Conservation (phyloP, 768 basidiomycete genomes). For the Pleurotus tuoliensis region DNA sequence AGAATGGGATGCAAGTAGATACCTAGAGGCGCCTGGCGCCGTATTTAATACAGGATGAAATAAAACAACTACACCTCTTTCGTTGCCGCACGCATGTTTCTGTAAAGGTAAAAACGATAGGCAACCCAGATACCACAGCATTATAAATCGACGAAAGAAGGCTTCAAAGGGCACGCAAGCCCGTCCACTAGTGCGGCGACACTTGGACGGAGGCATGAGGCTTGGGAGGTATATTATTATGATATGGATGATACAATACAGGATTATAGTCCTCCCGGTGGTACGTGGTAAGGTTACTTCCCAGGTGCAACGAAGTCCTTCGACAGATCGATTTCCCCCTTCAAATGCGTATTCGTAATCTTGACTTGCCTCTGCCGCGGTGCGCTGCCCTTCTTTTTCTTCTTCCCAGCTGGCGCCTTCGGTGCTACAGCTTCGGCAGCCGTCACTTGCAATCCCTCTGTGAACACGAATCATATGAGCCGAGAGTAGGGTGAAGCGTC, state of each 20-base stretch:
- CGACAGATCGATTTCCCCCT: conserved; percentile 80
- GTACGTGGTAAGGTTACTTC: conserved; percentile 21
- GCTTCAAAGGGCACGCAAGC: too few relatives aligned
- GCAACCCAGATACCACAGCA: too few relatives aligned
- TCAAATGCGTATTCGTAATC: conserved; percentile 87
- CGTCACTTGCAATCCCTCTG: conserved; percentile 81
- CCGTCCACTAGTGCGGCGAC: too few relatives aligned
- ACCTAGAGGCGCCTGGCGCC: too few relatives aligned
- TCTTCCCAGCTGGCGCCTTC: conserved; percentile 52
- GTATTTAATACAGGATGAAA: too few relatives aligned
- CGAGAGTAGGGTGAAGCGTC: conserved; percentile 7
- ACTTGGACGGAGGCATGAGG: too few relatives aligned
- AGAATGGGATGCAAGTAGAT: too few relatives aligned
- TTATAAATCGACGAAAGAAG: too few relatives aligned
- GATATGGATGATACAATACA: background rate
- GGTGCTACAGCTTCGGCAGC: conserved; percentile 57
- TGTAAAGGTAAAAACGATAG: too few relatives aligned
- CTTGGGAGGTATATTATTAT: too few relatives aligned
- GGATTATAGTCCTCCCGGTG: background rate
- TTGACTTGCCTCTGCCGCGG: conserved; percentile 72
- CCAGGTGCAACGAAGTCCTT: conserved; percentile 55
- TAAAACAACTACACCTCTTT: too few relatives aligned
- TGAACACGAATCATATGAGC: background rate
- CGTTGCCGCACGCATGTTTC: too few relatives aligned
- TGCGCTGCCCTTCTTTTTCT: conserved; percentile 76